A percentile compares a stretch with the other conserved stretches of the same genome.
Conservation (phyloP, 2,329 filamentous ascomycete species). For the Aspergillus alliaceus region DNA sequence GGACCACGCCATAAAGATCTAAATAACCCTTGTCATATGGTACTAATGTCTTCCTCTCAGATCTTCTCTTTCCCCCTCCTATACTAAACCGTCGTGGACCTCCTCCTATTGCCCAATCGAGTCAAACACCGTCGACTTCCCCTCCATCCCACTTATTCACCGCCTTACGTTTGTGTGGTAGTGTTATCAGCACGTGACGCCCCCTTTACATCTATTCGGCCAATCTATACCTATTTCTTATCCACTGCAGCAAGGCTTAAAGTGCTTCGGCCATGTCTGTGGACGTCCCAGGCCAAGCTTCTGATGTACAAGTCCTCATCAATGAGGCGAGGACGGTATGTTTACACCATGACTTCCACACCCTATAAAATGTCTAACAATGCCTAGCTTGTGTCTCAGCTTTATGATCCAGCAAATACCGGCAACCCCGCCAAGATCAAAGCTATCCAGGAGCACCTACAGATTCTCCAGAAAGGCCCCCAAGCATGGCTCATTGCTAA, state of each 20-base stretch:
- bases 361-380: background rate
- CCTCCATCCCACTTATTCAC: conserved; percentile 18
- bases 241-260: conserved; percentile 7
- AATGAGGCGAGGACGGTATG: conserved; percentile 29
- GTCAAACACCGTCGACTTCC: background rate
- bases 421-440: conserved; percentile 43
- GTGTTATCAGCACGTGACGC: conserved; percentile 27
- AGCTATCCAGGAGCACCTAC: conserved; percentile 71
- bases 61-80: background rate
- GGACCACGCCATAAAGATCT: background rate
- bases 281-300: conserved; percentile 21
- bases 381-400: conserved; percentile 39
- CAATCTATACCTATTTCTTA: conserved; percentile 18
- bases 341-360: background rate
- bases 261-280: conserved; percentile 28
- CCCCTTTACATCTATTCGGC: conserved; percentile 6
- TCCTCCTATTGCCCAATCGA: background rate
- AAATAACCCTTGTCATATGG: background rate
- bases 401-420: conserved; percentile 48
- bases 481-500: conserved; percentile 86
- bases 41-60: background rate
- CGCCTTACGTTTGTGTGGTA: conserved; percentile 17
- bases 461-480: conserved; percentile 73
- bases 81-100: background rate
- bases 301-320: conserved; percentile 27